Percentiles rank a stretch among this genome's conserved stretches.
Evolutionary conservation across 179 eudicot genomes (phyloP).

Genomic region (Monotropa hypopitys): DNA sequence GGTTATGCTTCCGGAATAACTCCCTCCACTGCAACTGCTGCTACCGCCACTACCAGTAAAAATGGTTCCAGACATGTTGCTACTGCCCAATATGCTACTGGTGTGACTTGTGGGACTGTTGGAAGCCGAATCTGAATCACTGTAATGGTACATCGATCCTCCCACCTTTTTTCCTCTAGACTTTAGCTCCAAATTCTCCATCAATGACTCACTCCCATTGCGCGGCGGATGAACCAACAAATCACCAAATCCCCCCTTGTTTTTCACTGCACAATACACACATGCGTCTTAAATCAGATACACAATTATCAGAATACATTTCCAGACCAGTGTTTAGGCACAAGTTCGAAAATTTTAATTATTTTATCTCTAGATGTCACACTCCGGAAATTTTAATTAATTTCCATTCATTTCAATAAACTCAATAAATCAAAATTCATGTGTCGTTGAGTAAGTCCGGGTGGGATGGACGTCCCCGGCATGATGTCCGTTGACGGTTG

Average conservation of each 20-base stretch:
- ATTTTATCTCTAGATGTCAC: too few relatives aligned
- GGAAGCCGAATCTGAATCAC: conserved; percentile 43
- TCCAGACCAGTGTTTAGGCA: neutral
- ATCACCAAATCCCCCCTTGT: conserved; percentile 22
- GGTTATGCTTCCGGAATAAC: conserved; percentile 40
- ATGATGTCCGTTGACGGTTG: too few relatives aligned
- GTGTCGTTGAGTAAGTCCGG: too few relatives aligned
- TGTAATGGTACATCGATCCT: conserved; percentile 22
- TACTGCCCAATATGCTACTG: conserved; percentile 28
- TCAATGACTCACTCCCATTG: conserved; percentile 14
- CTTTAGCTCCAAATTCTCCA: conserved; percentile 29
- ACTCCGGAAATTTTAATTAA: too few relatives aligned
- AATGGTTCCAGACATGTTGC: conserved; percentile 34
- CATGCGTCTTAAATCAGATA: conserved; percentile 8
- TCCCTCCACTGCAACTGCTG: conserved; percentile 47
- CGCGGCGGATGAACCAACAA: conserved; percentile 8
- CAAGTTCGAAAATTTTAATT: too few relatives aligned
- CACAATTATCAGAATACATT: neutral
- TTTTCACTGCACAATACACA: conserved; percentile 33
- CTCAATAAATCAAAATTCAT: too few relatives aligned
- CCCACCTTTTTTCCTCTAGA: conserved; percentile 25
- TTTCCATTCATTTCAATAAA: too few relatives aligned
- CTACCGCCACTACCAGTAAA: conserved; percentile 43
- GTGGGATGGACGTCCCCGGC: too few relatives aligned
- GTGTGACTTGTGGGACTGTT: conserved; percentile 43